Evolutionary conservation across 306 rosid genomes (phyloP), one percentile per base, ranked within the genome.

Genomic region (Quercus cerris): DNA sequence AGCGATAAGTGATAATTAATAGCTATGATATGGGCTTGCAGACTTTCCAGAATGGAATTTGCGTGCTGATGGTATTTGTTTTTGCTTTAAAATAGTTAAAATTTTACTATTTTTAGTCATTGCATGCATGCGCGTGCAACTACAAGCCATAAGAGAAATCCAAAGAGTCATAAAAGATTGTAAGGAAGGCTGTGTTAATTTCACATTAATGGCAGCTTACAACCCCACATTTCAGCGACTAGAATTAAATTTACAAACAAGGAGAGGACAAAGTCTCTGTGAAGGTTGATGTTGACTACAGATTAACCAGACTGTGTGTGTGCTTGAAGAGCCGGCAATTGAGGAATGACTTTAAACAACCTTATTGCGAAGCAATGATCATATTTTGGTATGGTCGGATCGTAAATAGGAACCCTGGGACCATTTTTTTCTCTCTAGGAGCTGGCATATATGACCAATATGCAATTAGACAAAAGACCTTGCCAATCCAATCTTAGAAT

Each of bases 221-320:
- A 12, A 27, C 31, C 12, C 14, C 69, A 1, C 56, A 58, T 14
- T 31, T 33, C 80, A 38, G 46, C 71, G 64, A 78, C 59, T 38
- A 73, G 75, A 58, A 81, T 70, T 77, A 66, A 73, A 49, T 80
- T 62, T 58, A 62, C 80, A 22, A 14, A 70, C 76, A 20, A 4
- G 6, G 62, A 54, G 70, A 81, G 73, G 58, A 64, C 75, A 51
- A 7, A 38, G 66, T 70, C 27, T 59, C 56, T 61, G 59, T 74
- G 73, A 81, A 78, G 31, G 61, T 23, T 82, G 89, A 88, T 77
- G 71, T 78, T 13, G 88, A 88, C 89, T 6, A 69, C 18, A 78
- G 82, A 86, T 80, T 23, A 54, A 66, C 1, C 44, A 54, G 78
- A 81, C 77, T 63, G 76, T 49, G 11, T 20, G 30, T 38, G 61